Base-by-base conservation (phyloP, 2,329 filamentous ascomycete species). In the Aspergillus aculeatinus region DNA sequence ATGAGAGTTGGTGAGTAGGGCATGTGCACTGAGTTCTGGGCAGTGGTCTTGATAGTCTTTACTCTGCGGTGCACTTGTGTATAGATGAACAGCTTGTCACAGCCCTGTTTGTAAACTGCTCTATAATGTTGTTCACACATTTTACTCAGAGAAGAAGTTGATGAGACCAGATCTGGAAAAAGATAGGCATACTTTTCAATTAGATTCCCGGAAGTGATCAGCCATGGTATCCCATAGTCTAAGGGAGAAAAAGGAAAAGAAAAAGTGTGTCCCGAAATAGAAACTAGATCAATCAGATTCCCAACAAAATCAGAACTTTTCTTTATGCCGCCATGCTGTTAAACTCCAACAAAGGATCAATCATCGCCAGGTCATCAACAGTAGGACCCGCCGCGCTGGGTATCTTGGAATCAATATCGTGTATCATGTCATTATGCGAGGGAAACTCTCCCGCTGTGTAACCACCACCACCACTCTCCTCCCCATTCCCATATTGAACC, bases 301-400 rank as follows among this genome's bases (percentile, higher is more conserved):
- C 33, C 11, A 35, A 35, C 11, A 16, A 12, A 16, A 35, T 12
- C 33, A 35, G 27, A 10, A 29, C 33, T 35, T 35, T 35, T 35
- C 14, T 35, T 48, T 65, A 9, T 47, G 14, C 68, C 65, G 70
- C 69, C 66, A 68, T 58, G 60, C 70, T 65, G 57, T 72, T 44
- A 10, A 44, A 76, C 47, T 67, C 63, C 59, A 74, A 60, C 42
- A 72, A 66, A 63, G 75, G 73, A 61, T 77, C 73, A 61, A 75
- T 72, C 61, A 74, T 62, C 39, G 68, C 66, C 68, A 74, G 68
- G 16, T 73, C 70, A 50, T 74, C 64, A 57, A 66, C 39, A n/a
- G 39, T 44, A 3, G 39, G 5, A 19, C 6, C 6, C 39, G 39
- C 16, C 39, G 16, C 63, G 60, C 60, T 67, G 63, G 70, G 69